These are phyloP conservation scores for Zostera marina DNA, from an alignment of 116 monocot species.

Conservation along the genomic window DNA sequence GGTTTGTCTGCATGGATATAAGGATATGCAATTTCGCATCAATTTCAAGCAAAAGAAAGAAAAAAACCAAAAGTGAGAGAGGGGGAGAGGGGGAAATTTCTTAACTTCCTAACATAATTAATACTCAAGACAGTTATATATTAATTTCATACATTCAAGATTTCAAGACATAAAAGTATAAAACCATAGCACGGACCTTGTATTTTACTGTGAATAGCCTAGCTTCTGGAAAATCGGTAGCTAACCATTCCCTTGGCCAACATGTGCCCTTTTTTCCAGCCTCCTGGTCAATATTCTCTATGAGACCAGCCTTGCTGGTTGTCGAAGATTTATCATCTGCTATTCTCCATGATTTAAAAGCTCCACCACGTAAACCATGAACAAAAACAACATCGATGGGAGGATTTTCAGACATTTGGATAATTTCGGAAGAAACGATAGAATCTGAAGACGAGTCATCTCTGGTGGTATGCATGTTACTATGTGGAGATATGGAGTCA, in stretches of 20 bases:
- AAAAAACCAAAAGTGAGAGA: not conserved
- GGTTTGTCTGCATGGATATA: constrained; percentile 83
- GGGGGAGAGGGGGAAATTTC: not conserved
- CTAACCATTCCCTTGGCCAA: constrained; percentile 95
- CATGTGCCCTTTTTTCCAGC: constrained; percentile 91
- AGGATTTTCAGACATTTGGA: constrained; percentile 9
- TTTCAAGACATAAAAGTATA: not conserved
- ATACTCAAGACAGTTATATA: not conserved
- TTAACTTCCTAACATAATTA: not conserved
- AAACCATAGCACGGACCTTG: constrained; percentile 42
- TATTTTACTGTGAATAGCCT: constrained; percentile 78
- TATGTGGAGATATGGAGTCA: constrained; percentile 7
- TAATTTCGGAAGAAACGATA: constrained; percentile 7
- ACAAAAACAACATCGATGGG: constrained; percentile 77
- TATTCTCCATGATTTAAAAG: constrained; percentile 97
- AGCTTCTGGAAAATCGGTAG: constrained; percentile 74
- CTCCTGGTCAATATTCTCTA: constrained; percentile 91
- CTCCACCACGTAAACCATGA: constrained; percentile 93
- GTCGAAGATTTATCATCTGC: constrained; percentile 85
- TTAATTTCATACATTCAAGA: not conserved
- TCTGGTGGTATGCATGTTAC: constrained; percentile 2
- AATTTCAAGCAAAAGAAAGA: constrained; percentile 8
- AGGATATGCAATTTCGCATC: constrained; percentile 24
- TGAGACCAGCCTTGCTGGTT: constrained; percentile 73
- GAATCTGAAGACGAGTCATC: constrained; percentile 9